A percentile compares a stretch with the other conserved stretches of the same genome.
Conservation (phyloP, 2,329 filamentous ascomycete species). For the Torrubiellomyces zombiae region DNA sequence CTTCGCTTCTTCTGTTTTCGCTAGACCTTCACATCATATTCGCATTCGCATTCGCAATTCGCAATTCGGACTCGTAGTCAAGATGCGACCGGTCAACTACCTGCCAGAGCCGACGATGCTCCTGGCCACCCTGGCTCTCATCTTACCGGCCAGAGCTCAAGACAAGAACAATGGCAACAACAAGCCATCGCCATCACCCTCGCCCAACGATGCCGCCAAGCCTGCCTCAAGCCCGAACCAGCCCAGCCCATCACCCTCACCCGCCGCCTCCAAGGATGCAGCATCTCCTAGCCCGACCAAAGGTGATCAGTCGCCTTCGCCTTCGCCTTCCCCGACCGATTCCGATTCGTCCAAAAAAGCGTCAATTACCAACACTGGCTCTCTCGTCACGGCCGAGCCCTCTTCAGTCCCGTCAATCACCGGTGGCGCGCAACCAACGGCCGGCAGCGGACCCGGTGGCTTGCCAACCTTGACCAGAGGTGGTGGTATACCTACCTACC, state of each 20-base stretch:
- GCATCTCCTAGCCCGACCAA: too few relatives aligned
- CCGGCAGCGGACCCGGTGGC: conserved; percentile 11
- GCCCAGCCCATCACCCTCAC: neutral
- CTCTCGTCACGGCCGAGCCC: conserved; percentile 1
- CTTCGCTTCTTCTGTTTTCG: too few relatives aligned
- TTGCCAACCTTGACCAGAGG: conserved; percentile 26
- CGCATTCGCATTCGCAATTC: too few relatives aligned
- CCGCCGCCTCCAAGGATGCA: conserved; percentile 5
- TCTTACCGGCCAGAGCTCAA: conserved; percentile 17
- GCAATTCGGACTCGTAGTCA: conserved; percentile 1
- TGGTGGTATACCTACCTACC: conserved; percentile 37
- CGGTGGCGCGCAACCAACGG: conserved; percentile 5
- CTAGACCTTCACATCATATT: too few relatives aligned
- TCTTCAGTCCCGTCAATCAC: conserved; percentile 8
- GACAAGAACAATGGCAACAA: conserved; percentile 7
- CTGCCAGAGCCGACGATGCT: conserved; percentile 11
- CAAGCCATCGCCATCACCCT: conserved; percentile 4
- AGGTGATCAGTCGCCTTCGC: neutral
- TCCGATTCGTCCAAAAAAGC: conserved; percentile 3
- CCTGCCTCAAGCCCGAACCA: conserved; percentile 2
- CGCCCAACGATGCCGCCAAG: conserved; percentile 2
- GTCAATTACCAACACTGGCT: conserved; percentile 8
- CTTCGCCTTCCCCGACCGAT: neutral
- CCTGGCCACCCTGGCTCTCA: conserved; percentile 12
- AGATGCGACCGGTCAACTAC: conserved; percentile 13